Base-by-base conservation (phyloP, 768 basidiomycete species). In the Cubamyces lactineus region DNA sequence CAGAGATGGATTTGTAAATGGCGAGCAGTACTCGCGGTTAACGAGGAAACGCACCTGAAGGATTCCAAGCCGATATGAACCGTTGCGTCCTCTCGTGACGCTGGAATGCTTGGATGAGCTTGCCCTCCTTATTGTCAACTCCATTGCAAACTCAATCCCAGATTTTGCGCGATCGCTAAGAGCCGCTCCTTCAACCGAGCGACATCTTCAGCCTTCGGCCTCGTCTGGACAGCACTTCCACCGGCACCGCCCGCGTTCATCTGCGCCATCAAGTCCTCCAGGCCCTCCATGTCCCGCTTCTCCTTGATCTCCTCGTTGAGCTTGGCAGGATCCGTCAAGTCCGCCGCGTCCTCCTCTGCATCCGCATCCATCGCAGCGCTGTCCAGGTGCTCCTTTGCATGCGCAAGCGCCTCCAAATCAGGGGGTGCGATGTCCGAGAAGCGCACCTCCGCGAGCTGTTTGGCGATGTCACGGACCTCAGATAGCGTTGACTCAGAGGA, bases 401-500 rank as follows among this genome's bases (percentile, higher is more conserved):
- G 95, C 53, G 79, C 82, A 67, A 91, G 86, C 0, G 93, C 90
- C 67, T 96, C 88, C 9, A 84, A 60, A 76, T 96, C 93, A 23
- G 79, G 80, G 2, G 92, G 91, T 15, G 82, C 84, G 49, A 96
- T 81, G 61, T 93, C 89, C 9, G 83, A 80, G 66, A 92, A 86
- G 7, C 82, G 83, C 34, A 96, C 76, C 6, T 78, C 70, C 0
- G 81, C 80, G 2, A 97, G 81, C n/a, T 76, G 72, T 0, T 78
- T 67, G 0, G 83, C 77, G 53, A 96, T 83, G 6, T 77, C 78
- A 40, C 84, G 77, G 1, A 83, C 77, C 65, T 87, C 83, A 1
- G 72, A 72, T 0, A 59, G 39, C 0, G 81, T 59, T n/a, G 77
- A 47, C 9, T 66, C 65, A 8, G 53, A 54, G 19, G 67, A 45